Conservation (phyloP, 345 rosid species). For the Cochlearia excelsa region DNA sequence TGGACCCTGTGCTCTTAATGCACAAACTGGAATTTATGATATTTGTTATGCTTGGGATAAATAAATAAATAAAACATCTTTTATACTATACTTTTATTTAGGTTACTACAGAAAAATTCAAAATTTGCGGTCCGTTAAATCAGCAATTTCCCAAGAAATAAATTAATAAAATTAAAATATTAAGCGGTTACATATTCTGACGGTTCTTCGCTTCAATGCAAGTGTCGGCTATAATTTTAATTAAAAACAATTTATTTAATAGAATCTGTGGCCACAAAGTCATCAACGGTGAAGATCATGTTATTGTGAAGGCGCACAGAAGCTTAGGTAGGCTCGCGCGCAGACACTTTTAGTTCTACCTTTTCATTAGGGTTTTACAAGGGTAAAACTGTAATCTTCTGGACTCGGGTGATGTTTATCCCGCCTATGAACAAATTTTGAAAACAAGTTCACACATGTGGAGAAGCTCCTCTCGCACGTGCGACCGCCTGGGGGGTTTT, state of each 20-base stretch:
- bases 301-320: background rate
- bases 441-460: slow-evolving; percentile 6
- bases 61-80: background rate
- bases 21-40: background rate
- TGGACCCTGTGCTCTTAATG: background rate
- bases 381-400: slow-evolving; percentile 14
- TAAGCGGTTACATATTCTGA: no score
- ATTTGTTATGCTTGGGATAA: slow-evolving; percentile 19
- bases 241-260: no score
- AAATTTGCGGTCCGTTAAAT: no score
- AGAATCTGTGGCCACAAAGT: no score
- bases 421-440: slow-evolving; percentile 31
- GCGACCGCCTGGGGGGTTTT: background rate
- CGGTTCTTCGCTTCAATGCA: background rate
- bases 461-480: slow-evolving; percentile 14
- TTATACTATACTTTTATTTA: no score
- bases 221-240: slow-evolving; percentile 11
- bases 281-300: background rate
- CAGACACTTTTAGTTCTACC: background rate
- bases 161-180: no score
- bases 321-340: background rate
- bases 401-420: background rate
- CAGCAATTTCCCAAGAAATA: no score
- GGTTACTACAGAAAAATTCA: no score
- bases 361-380: slow-evolving; percentile 3